Evolutionary conservation across 1,284 basidiomycete genomes (phyloP).

Genomic region (Ceratobasidium sp.): DNA sequence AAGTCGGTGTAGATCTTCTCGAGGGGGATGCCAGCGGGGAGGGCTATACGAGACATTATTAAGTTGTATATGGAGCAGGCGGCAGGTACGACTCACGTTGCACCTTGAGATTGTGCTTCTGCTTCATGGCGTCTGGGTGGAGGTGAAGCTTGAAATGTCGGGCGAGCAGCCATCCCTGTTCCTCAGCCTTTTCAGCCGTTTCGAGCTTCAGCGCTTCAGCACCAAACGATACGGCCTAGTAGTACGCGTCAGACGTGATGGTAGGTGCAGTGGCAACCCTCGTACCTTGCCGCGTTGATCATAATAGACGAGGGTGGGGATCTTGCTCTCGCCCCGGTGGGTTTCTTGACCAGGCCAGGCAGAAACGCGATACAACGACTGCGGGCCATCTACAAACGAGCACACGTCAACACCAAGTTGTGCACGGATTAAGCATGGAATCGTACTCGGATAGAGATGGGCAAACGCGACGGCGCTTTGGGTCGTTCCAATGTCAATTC

Average conservation of each 20-base stretch:
- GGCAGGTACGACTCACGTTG: background rate
- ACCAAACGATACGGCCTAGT: slow-evolving; percentile 36
- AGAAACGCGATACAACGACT: slow-evolving; percentile 9
- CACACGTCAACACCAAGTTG: background rate
- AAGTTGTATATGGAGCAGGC: background rate
- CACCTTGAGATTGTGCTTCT: slow-evolving; percentile 9
- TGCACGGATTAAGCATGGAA: background rate
- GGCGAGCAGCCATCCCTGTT: slow-evolving; percentile 29
- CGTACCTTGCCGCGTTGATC: slow-evolving; percentile 19
- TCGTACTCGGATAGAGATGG: slow-evolving; percentile 16
- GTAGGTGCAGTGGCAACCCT: background rate
- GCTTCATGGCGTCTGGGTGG: slow-evolving; percentile 30
- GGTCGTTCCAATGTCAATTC: slow-evolving; percentile 39
- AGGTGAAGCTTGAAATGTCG: slow-evolving; percentile 39
- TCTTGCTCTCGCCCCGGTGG: slow-evolving; percentile 28
- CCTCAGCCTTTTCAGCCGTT: slow-evolving; percentile 11
- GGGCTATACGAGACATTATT: background rate
- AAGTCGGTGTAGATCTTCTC: slow-evolving; percentile 37
- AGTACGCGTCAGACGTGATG: background rate
- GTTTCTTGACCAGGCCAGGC: slow-evolving; percentile 36
- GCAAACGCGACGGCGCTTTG: slow-evolving; percentile 28
- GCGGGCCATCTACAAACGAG: slow-evolving; percentile 13
- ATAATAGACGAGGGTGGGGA: slow-evolving; percentile 38
- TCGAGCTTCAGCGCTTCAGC: slow-evolving; percentile 24
- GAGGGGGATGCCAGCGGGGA: background rate